These are phyloP conservation scores for Pyrrhoderma lamaoense DNA, from an alignment of 1,284 basidiomycete species.

Conservation along the genomic window DNA sequence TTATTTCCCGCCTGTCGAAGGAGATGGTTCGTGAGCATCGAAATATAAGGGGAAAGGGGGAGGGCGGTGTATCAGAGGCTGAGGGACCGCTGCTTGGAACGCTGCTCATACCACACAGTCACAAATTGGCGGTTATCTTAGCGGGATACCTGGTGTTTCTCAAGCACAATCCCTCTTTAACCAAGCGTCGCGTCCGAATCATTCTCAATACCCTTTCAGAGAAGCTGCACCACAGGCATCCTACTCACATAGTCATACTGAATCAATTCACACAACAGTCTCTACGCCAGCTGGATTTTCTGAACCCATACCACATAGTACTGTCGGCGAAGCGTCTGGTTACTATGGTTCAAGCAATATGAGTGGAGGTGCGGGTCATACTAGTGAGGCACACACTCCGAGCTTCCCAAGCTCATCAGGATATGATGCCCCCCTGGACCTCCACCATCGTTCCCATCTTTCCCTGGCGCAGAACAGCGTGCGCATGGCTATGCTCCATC, in stretches of 20 bases:
- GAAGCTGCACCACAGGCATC: neutral
- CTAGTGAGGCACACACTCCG: neutral
- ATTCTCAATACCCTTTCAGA: neutral
- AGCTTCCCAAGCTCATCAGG: constrained; percentile 11
- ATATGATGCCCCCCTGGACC: constrained; percentile 19
- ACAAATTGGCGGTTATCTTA: constrained; percentile 38
- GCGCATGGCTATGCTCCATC: constrained; percentile 27
- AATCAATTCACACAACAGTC: neutral
- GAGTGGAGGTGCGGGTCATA: neutral
- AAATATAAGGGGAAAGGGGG: constrained; percentile 57
- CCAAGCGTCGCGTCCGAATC: neutral
- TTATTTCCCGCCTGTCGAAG: constrained; percentile 57
- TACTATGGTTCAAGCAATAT: neutral
- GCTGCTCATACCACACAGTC: constrained; percentile 44
- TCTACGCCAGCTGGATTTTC: constrained; percentile 4
- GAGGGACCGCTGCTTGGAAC: constrained; percentile 38
- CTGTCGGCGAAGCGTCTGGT: neutral
- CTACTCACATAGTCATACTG: too few relatives aligned
- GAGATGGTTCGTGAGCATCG: constrained; percentile 64
- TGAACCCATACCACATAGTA: constrained; percentile 15
- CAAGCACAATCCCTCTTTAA: constrained; percentile 35
- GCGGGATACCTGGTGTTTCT: constrained; percentile 42
- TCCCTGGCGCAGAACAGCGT: constrained; percentile 15
- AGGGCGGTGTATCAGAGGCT: constrained; percentile 39
- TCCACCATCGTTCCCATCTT: constrained; percentile 23